Conservation (phyloP, 202 grass and related monocot genomes). For the Schoenoplectus triqueter region DNA sequence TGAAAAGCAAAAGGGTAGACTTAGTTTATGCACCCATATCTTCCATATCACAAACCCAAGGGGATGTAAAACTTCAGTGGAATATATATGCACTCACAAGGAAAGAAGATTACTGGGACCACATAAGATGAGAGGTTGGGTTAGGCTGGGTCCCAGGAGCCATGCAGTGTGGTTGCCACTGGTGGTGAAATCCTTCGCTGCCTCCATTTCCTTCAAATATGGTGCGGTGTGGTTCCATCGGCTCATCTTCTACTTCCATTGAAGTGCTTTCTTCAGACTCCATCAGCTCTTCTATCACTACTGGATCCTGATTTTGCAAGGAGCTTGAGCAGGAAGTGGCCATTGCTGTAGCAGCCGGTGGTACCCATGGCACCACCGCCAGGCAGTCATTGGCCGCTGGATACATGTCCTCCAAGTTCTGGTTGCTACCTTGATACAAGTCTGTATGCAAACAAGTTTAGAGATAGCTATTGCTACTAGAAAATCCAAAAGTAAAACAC, state of each 20-base stretch:
- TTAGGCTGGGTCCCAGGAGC: slow-evolving; percentile 43
- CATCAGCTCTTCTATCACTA: slow-evolving; percentile 46
- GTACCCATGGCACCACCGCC: slow-evolving; percentile 83
- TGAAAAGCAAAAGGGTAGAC: neutral
- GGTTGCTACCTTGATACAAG: slow-evolving; percentile 47
- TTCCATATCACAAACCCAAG: neutral
- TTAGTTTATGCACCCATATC: neutral
- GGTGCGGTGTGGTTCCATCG: slow-evolving; percentile 36
- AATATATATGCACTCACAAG: slow-evolving; percentile 4
- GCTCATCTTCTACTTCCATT: slow-evolving; percentile 60
- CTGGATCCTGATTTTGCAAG: slow-evolving; percentile 17
- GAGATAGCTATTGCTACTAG: neutral
- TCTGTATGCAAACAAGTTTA: slow-evolving; percentile 43
- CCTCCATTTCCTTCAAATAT: slow-evolving; percentile 14
- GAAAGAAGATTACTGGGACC: slow-evolving; percentile 52
- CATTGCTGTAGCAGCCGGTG: slow-evolving; percentile 31
- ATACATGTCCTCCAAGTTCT: slow-evolving; percentile 55
- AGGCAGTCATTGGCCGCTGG: slow-evolving; percentile 52
- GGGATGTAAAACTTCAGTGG: no score
- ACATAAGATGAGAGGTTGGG: slow-evolving; percentile 60
- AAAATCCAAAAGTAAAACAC: slow-evolving; percentile 4
- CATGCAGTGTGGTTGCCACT: slow-evolving; percentile 76
- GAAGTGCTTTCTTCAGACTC: slow-evolving; percentile 62
- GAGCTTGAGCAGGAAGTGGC: slow-evolving; percentile 36
- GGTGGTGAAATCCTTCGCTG: slow-evolving; percentile 42